Evolutionary conservation across 2,329 filamentous ascomycete genomes (phyloP).

Genomic region (Aureobasidium musti): DNA sequence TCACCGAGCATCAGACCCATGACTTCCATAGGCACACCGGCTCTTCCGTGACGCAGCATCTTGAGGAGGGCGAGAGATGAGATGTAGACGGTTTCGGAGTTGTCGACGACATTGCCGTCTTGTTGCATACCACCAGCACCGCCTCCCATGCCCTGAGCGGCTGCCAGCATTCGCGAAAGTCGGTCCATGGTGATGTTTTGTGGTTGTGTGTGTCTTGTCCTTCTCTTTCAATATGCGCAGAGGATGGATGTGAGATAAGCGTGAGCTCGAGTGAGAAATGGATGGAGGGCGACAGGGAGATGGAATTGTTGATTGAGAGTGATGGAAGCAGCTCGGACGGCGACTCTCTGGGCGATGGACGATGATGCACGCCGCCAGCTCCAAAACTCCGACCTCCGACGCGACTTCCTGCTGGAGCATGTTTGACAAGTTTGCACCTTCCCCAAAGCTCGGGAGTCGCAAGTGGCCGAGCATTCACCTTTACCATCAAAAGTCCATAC

Average conservation of each 20-base stretch:
- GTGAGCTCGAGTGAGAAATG: neutral
- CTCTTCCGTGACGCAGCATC: constrained; percentile 96
- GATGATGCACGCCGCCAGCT: constrained; percentile 10
- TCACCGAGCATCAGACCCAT: constrained; percentile 99
- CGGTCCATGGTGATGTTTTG: constrained; percentile 69
- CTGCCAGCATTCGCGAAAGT: constrained; percentile 82
- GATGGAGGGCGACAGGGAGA: neutral
- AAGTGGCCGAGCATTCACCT: neutral
- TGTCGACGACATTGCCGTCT: constrained; percentile 96
- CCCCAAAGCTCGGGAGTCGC: constrained; percentile 9
- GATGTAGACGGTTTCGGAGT: constrained; percentile 99
- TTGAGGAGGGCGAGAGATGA: constrained; percentile 95
- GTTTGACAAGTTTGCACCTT: constrained; percentile 16
- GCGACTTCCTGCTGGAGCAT: neutral
- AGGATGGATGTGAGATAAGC: neutral
- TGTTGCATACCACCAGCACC: constrained; percentile 53
- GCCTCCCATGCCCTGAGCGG: constrained; percentile 65
- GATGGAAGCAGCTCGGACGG: constrained; percentile 12
- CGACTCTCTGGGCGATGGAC: constrained; percentile 8
- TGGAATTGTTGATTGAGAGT: neutral
- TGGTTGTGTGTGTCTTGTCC: constrained; percentile 9
- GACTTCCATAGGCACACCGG: constrained; percentile 99
- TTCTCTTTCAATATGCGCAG: constrained; percentile 7
- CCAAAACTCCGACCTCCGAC: constrained; percentile 5
- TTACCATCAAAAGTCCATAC: neutral